Base-by-base conservation (phyloP, 225 moss, liverwort and hornwort genomes). In the Bryum argenteum region DNA sequence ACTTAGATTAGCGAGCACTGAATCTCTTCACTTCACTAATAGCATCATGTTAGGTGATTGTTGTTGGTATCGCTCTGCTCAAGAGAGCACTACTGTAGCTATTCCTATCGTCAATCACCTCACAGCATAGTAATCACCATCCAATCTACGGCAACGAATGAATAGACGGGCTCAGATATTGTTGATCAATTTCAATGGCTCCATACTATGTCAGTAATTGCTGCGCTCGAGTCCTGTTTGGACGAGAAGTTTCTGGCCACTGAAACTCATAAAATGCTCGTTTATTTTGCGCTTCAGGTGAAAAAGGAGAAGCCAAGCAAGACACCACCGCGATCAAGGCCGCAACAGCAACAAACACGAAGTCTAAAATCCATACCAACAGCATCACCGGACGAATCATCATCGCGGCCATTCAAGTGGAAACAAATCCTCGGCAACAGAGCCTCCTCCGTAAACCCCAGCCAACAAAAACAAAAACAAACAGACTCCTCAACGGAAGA, bases 361-460 rank as follows among this genome's bases (percentile, higher is more conserved):
- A 11, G 24, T 48, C 57, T 69, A 61, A 79, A 71, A 71, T 20
- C 73, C 20, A 85, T 47, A 13, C 17, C 19, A 61, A 61, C 20
- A 11, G 75, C 51, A 65, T 10, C 61, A 4, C 17, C 24, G 50
- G 15, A 56, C 6, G 61, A 65, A 63, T 63, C 57, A 33, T 21
- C 66, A 5, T 66, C 86, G 0, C 41, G 60, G 47, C 72, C 70
- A 47, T 76, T 58, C 58, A 87, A 75, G 59, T 87, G 87, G 87
- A 83, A 63, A 53, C 75, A 83, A 24, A 63, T 83, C 14, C 76
- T 87, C 2, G 81, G 83, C 16, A 21, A 70, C 13, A 42, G 80
- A 58, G 83, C 75, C 41, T 75, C 75, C 41, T 75, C 78, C 11
- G 66, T 81, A 10, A 83, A 78, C 21, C 80, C 78, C 10, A 76